Base-by-base conservation (phyloP, 2,329 filamentous ascomycete species). In the Aspergillus novoparasiticus region DNA sequence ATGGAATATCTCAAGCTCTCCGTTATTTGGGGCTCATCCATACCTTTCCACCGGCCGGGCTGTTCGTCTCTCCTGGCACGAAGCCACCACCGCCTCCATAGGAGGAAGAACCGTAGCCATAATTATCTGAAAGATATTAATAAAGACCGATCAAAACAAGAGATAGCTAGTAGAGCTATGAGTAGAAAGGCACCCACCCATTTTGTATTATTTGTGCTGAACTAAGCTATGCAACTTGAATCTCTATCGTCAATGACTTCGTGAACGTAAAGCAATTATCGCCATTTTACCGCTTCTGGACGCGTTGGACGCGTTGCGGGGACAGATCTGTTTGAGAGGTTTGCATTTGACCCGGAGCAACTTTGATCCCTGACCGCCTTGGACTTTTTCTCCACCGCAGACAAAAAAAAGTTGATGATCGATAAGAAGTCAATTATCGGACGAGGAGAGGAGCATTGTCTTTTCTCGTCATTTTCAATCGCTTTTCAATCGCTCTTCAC, bases 71-170 rank as follows among this genome's bases (percentile, higher is more conserved):
- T 55, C 81, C 81, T 32, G 79, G 79, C 78, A 89, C 84, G 75
- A 89, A 89, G 58, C 87, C 87, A 60, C 87, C 86, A 61, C 85
- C 86, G 63, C 85, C 83, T 66, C 81, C 81, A 53, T 82, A 85
- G 61, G 83, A 85, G 36, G 84, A 88, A 48, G 78, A 83, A 60
- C 82, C 81, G 74, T 87, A 86, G 58, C 71, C 74, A 69, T 76
- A 78, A 46, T 73, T 71, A 64, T 79, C 78, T 80, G 59, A 14
- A 21, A 41, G 12, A 21, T n/a, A 32, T 51, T n/a, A 51, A 28
- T n/a, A 51, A 51, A 32, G 8, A 5, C 5, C 2, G 19, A n/a
- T 21, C 9, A 32, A 21, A n/a, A 10, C 2, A 12, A 21, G 28
- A 19, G 11, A 6, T 10, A 26, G 28, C 32, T 4, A 14, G 6